Base-by-base conservation (phyloP, 805 yeast genomes). In the Candida railenensis region DNA sequence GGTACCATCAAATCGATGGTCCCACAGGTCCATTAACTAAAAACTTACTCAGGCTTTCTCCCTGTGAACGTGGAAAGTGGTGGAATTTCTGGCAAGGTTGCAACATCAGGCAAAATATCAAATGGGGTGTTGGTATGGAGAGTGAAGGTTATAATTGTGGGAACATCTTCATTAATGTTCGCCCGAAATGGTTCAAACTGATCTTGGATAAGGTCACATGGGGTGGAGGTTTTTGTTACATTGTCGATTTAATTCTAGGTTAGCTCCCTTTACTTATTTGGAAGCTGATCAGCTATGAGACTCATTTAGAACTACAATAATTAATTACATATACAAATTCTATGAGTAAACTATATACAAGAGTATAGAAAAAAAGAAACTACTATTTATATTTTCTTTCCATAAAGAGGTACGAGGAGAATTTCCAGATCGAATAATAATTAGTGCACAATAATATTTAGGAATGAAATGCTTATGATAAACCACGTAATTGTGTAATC, bases 41-140 rank as follows among this genome's bases (percentile, higher is more conserved):
- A 65, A 85, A 89, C 58, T 71, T 94, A 45, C 63, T 75, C 42
- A 74, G 99, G 37, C 63, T 69, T 1, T 76, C 81, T 14, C 83
- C 94, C 1, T 92, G 99, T 61, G 95, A 90, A 61, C 69, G 91
- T 32, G 74, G 81, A 50, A 90, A 89, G 62, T 89, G 97, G 97
- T 92, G 96, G 94, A 91, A 92, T 59, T 75, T 89, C 54, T 78
- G 89, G 81, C 76, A 80, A 47, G 85, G 89, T 2, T 92, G 99
- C 67, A 86, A 86, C 9, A 81, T 91, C 4, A 73, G 96, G 47
- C 74, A 80, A 45, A 81, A 82, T 55, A 79, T 85, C 44, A 82
- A 86, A 51, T 80, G 85, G 73, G 98, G 97, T 0, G 80, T 85
- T 53, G 98, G 98, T 2, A 78, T 89, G 8, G 97, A 92, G 59